These are phyloP conservation scores for Tricharina praecox DNA, from an alignment of 495 filamentous ascomycete genomes.

Conservation along the genomic window DNA sequence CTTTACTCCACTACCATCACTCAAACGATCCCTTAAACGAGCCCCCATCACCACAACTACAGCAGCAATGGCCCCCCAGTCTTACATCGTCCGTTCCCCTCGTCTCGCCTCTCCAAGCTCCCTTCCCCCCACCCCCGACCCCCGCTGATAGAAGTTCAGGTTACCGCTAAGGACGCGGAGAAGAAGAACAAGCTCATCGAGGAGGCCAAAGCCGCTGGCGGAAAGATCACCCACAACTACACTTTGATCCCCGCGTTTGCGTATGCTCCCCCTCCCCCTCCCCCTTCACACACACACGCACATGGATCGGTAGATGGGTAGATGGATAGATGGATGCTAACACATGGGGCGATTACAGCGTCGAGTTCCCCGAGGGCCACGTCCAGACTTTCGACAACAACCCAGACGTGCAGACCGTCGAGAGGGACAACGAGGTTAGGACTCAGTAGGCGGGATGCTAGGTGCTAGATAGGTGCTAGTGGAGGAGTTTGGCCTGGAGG, in stretches of 20 bases:
- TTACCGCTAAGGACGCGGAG: slow-evolving; percentile 22
- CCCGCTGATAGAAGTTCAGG: neutral
- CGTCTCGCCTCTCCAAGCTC: neutral
- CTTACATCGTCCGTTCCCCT: slow-evolving; percentile 2
- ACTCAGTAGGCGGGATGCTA: slow-evolving; percentile 65
- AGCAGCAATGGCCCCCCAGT: neutral
- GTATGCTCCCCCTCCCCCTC: slow-evolving; percentile 36
- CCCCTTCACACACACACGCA: neutral
- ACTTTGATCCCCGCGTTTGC: slow-evolving; percentile 76
- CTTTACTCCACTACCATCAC: neutral
- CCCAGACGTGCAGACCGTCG: slow-evolving; percentile 53
- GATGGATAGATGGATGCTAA: too few species aligned
- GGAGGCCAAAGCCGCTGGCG: slow-evolving; percentile 48
- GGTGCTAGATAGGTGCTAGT: too few species aligned
- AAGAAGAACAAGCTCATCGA: slow-evolving; percentile 65
- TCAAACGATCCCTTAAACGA: too few species aligned
- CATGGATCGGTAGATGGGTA: neutral
- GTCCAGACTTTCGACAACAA: slow-evolving; percentile 38
- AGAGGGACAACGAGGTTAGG: slow-evolving; percentile 50
- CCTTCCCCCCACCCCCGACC: neutral
- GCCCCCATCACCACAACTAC: too few species aligned
- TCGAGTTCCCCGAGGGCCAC: slow-evolving; percentile 48
- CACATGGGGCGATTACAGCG: slow-evolving; percentile 38
- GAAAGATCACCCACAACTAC: slow-evolving; percentile 67
- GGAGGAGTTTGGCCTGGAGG: too few species aligned